Conservation (phyloP, 2,329 filamentous ascomycete species). For the Phoma sp. region DNA sequence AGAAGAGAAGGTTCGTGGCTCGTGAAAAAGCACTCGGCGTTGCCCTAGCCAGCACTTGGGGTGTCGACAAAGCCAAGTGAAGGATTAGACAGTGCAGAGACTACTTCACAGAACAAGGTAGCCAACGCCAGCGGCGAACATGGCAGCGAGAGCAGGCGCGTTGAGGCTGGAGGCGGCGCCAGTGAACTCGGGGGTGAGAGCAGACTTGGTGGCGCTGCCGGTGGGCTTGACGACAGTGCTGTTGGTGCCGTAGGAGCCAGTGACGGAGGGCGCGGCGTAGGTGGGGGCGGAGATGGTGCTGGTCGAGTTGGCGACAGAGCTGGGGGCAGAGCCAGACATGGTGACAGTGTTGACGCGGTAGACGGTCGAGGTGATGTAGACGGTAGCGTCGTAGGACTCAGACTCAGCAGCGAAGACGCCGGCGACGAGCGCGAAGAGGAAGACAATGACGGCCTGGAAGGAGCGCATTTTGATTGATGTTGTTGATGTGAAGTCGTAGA, state of each 20-base stretch:
- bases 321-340: conserved; percentile 35
- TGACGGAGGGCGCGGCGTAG: conserved; percentile 17
- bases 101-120: conserved; percentile 44
- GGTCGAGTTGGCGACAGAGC: conserved; percentile 38
- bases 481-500: conserved; percentile 6
- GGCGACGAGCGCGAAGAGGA: conserved; percentile 44
- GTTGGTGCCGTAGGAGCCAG: conserved; percentile 26
- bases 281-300: conserved; percentile 36
- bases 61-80: conserved; percentile 16
- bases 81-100: conserved; percentile 11
- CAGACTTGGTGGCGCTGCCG: conserved; percentile 19
- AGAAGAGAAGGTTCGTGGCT: conserved; percentile 28
- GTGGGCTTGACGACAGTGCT: conserved; percentile 28
- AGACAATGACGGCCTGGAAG: conserved; percentile 42
- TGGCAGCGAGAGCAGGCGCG: conserved; percentile 39
- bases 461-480: conserved; percentile 41
- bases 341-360: conserved; percentile 49
- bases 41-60: conserved; percentile 17
- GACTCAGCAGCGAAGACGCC: conserved; percentile 36
- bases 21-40: conserved; percentile 27
- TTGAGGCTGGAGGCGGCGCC: conserved; percentile 43
- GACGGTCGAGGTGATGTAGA: conserved; percentile 47
- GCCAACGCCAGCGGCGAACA: conserved; percentile 39
- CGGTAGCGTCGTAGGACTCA: conserved; percentile 41
- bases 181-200: conserved; percentile 31